Evolutionary conservation across 1,139 yeast genomes (phyloP).

Genomic region (Pichia inconspicua): DNA sequence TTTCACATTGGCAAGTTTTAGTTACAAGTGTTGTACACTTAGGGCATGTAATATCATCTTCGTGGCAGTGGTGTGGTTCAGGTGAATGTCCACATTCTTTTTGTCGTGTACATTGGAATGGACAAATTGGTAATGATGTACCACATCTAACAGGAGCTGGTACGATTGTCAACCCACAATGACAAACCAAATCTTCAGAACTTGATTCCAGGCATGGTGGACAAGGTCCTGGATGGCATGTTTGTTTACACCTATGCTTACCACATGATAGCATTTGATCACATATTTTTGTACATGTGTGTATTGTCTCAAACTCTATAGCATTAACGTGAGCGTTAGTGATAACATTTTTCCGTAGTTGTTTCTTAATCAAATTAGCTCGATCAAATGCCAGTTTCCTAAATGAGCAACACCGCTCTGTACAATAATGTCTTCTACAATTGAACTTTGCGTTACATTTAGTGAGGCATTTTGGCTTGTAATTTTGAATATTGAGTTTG

Average conservation of each 20-base stretch:
- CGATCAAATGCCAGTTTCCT: constrained; percentile 59
- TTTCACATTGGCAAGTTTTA: constrained; percentile 68
- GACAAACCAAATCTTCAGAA: constrained; percentile 71
- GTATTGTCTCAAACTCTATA: constrained; percentile 64
- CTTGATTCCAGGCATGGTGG: constrained; percentile 79
- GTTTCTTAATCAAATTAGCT: constrained; percentile 49
- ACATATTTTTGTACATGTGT: constrained; percentile 69
- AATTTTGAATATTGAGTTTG: constrained; percentile 42
- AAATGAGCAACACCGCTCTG: constrained; percentile 58
- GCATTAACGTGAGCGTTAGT: constrained; percentile 29
- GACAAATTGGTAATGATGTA: constrained; percentile 58
- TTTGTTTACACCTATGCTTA: constrained; percentile 58
- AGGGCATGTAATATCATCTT: constrained; percentile 56
- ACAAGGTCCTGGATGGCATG: constrained; percentile 82
- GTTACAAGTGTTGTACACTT: constrained; percentile 65
- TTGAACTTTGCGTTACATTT: constrained; percentile 71
- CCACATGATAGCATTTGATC: constrained; percentile 65
- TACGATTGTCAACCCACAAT: constrained; percentile 75
- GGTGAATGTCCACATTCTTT: constrained; percentile 69
- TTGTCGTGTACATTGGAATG: constrained; percentile 55
- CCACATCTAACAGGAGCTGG: constrained; percentile 92
- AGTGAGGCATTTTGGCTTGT: constrained; percentile 56
- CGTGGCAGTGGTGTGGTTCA: constrained; percentile 73
- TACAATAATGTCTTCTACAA: constrained; percentile 78
- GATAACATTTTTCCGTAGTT: constrained; percentile 33